A percentile compares a stretch with the other conserved stretches of the same genome.
phyloP scores from a whole-genome alignment of 257 asterid genomes.

The Solanum ossicruentum region DNA sequence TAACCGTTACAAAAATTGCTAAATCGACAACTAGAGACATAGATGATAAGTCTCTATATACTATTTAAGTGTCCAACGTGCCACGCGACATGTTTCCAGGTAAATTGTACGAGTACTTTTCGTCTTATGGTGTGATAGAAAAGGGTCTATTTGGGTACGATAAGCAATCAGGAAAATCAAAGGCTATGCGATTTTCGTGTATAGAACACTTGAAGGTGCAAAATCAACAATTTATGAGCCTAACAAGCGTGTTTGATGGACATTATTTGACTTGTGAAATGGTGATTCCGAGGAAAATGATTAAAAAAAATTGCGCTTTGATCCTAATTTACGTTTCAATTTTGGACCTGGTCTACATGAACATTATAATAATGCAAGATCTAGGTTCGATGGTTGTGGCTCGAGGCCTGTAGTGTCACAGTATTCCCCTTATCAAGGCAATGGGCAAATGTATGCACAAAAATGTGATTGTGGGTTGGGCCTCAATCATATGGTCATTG shows the following conservation, averaged over 20 bases:
- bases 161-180: background rate
- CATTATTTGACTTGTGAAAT: background rate
- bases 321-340: background rate
- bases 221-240: background rate
- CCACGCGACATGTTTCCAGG: background rate
- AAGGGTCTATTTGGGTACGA: background rate
- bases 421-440: background rate
- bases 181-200: background rate
- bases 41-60: background rate
- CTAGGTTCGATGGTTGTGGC: background rate
- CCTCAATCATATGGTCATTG: background rate
- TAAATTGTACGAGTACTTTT: background rate
- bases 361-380: background rate
- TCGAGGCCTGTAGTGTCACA: background rate
- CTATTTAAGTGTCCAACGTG: background rate
- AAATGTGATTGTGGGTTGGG: background rate
- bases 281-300: background rate
- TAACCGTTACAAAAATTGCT: background rate
- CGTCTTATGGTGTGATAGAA: background rate
- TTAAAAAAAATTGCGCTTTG: too few species aligned
- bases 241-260: background rate
- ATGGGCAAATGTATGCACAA: background rate
- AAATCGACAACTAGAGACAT: background rate
- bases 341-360: background rate
- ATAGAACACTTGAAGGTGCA: background rate